Base-by-base conservation (phyloP, 257 asterid genomes). In the Henckelia pumila region DNA sequence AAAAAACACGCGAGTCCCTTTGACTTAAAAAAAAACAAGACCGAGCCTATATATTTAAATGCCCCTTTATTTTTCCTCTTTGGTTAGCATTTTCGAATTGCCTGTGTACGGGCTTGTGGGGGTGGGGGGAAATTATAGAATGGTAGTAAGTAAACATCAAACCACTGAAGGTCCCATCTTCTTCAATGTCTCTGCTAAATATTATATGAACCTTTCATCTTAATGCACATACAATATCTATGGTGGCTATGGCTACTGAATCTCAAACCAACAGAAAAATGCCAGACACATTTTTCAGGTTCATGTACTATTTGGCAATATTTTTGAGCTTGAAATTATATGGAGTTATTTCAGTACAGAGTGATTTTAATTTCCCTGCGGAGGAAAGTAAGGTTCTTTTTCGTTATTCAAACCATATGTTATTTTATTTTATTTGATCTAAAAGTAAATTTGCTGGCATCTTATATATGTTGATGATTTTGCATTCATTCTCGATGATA, bases 361-460 rank as follows among this genome's bases (percentile, higher is more conserved):
- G 11, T 61, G 69, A 72, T 60, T 55, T n/a, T n/a, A n/a, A 25
- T 32, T 70, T 73, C 26, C 81, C 66, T 17, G 22, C 33, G 72
- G 75, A 73, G 28, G 81, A 77, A 65, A 77, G 78, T 77, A 73
- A 64, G 70, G 1, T 47, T 59, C 47, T 37, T 28, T 21, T 16
- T 47, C 22, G 17, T 37, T 20, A 8, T 61, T 13, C 21, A 13
- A 47, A 5, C 32, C 40, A 33, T 9, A 25, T 24, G 1, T 56
- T 44, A 3, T 65, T n/a, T n/a, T n/a, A n/a, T n/a, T n/a, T n/a
- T n/a, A n/a, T n/a, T n/a, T n/a, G n/a, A 25, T 20, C 19, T 20
- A 26, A 20, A 49, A 11, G 25, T 7, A 25, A 49, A 47, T 17
- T 19, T n/a, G n/a, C n/a, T n/a, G n/a, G n/a, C n/a, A n/a, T n/a